phyloP scores from a whole-genome alignment of 1,139 yeast genomes.

The Yamadazyma dendronema region DNA sequence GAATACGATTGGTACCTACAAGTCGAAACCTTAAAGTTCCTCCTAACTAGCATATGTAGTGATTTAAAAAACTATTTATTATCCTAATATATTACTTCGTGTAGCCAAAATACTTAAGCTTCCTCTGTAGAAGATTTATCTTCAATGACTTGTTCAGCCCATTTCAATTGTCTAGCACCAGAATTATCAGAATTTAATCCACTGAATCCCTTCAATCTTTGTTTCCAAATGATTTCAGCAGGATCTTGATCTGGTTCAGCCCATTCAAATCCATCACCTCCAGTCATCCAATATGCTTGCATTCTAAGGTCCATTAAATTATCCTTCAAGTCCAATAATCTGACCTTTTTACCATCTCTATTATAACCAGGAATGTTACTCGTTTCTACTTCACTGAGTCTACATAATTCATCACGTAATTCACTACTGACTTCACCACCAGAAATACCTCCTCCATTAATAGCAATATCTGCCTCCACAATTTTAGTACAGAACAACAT shows the following conservation, averaged over 20 bases:
- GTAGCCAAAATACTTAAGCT: too few relatives aligned
- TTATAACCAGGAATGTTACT: conserved; percentile 34
- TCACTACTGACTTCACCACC: conserved; percentile 37
- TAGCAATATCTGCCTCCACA: conserved; percentile 60
- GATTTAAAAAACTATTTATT: too few relatives aligned
- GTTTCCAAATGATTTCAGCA: conserved; percentile 60
- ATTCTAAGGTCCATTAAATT: conserved; percentile 53
- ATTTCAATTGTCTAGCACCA: conserved; percentile 24
- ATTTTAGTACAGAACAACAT: conserved; percentile 64
- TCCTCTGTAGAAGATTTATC: too few relatives aligned
- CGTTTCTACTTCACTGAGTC: conserved; percentile 29
- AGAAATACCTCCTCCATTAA: conserved; percentile 43
- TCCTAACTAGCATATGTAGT: background rate
- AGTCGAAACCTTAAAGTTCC: conserved; percentile 17
- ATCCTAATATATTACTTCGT: too few relatives aligned
- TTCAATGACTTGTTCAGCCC: conserved; percentile 38
- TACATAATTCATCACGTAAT: conserved; percentile 39
- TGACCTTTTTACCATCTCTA: conserved; percentile 39
- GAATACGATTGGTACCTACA: conserved; percentile 45
- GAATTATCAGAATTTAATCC: conserved; percentile 12
- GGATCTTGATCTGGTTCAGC: conserved; percentile 82
- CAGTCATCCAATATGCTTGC: conserved; percentile 76
- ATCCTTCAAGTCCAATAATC: conserved; percentile 41
- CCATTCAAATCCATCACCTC: conserved; percentile 78
- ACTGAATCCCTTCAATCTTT: conserved; percentile 28